Evolutionary conservation across 371 early-diverging fungal genomes (phyloP), one percentile per base, ranked within the genome.

Genomic region (Mucor racemosus): DNA sequence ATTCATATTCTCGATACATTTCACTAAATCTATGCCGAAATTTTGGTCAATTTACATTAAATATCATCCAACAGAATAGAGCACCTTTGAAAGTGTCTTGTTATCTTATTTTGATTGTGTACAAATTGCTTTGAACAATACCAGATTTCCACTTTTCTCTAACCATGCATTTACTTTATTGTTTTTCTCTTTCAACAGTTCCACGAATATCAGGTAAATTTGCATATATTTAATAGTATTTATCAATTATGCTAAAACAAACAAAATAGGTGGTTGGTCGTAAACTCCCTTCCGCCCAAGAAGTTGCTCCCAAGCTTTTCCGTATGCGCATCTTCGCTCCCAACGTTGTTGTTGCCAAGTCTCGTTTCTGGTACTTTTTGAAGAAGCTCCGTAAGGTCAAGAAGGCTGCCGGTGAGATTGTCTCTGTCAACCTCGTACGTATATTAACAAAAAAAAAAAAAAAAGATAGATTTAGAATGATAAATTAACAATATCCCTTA

Each of bases 331-430:
- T 99, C 82, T 99, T 99, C 77, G 99, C 99, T 74, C 94, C 97
- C 79, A 99, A 99, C 88, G 92, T 92, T 78, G 94, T 99, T 72
- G 91, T 98, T 73, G 99, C 99, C 84, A 97, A 97, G 92, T 92
- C 94, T 72, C 96, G 97, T 76, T 99, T 97, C 94, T 98, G 98
- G 96, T 98, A 99, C 90, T 96, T 97, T 86, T 80, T 99, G 83
- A 96, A 94, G 85, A 94, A 96, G 89, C 93, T 97, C 83, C 93
- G 93, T 89, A 98, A 99, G 91, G 96, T 99, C 83, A 99, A 99
- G 95, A 94, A 94, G 90, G 93, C 97, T 55, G 91, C 90, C 72
- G 97, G 94, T 77, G 96, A 98, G 86, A 95, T 99, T 72, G 95
- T 99, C 68, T 88, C 96, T 62, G 87, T 99, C 82, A 98, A 97